Percentiles rank a stretch among this genome's conserved stretches.
phyloP scores from a whole-genome alignment of 1,139 yeast species.

The Candida albicans region DNA sequence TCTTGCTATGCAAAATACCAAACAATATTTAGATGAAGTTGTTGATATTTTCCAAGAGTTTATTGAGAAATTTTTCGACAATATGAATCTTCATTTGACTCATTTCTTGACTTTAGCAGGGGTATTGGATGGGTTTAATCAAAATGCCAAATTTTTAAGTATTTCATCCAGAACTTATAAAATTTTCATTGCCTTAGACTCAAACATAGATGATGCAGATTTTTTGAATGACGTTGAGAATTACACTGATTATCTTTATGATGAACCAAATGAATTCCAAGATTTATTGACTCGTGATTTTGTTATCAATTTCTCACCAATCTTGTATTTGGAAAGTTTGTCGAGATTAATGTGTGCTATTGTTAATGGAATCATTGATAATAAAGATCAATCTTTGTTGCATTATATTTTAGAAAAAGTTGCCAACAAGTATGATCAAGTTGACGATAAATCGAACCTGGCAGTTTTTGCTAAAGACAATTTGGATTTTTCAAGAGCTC shows the following conservation, averaged over 20 bases:
- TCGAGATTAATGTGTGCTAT: slow-evolving; percentile 40
- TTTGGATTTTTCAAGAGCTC: slow-evolving; percentile 24
- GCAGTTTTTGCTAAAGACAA: slow-evolving; percentile 11
- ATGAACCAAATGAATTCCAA: slow-evolving; percentile 23
- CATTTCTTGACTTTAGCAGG: slow-evolving; percentile 50
- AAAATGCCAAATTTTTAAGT: slow-evolving; percentile 34
- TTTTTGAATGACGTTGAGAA: slow-evolving; percentile 41
- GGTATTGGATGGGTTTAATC: slow-evolving; percentile 42
- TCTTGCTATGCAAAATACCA: slow-evolving; percentile 36
- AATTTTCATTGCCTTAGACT: slow-evolving; percentile 36
- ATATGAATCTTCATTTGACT: slow-evolving; percentile 27
- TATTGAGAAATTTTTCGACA: slow-evolving; percentile 25
- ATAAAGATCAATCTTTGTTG: slow-evolving; percentile 26
- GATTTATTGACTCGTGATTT: slow-evolving; percentile 31
- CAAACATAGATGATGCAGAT: slow-evolving; percentile 41
- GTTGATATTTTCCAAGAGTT: slow-evolving; percentile 32
- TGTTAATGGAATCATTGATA: slow-evolving; percentile 29
- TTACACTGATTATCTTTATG: slow-evolving; percentile 30
- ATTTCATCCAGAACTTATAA: slow-evolving; percentile 28
- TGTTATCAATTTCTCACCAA: slow-evolving; percentile 37
- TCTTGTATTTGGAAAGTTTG: slow-evolving; percentile 46
- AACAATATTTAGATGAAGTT: slow-evolving; percentile 25
- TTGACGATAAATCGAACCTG: slow-evolving; percentile 10
- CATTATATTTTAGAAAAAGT: slow-evolving; percentile 30
- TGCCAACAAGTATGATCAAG: slow-evolving; percentile 21